Percentiles rank a stretch among this genome's conserved stretches.
Conservation (phyloP, 2,329 filamentous ascomycete genomes). For the Aspergillus sojae region DNA sequence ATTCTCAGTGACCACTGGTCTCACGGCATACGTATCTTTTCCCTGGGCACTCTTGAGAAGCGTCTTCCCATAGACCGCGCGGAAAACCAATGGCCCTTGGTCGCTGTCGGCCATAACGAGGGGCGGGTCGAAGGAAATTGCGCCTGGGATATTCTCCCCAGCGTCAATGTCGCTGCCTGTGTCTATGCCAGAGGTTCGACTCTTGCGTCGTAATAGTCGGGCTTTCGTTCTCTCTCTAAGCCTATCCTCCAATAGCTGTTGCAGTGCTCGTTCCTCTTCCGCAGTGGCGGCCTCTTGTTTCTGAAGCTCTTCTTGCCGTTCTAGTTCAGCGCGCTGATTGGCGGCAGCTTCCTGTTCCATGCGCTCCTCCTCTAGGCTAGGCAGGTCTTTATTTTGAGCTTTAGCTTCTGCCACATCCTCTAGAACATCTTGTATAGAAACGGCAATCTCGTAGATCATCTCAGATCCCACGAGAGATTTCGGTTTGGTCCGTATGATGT, state of each 20-base stretch:
- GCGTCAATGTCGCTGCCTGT: conserved; percentile 30
- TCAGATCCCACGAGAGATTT: conserved; percentile 65
- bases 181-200: conserved; percentile 38
- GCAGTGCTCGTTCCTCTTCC: conserved; percentile 44
- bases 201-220: conserved; percentile 41
- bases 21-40: conserved; percentile 68
- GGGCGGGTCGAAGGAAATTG: conserved; percentile 47
- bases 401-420: conserved; percentile 83
- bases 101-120: conserved; percentile 62
- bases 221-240: conserved; percentile 44
- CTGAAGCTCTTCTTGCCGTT: conserved; percentile 52
- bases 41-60: conserved; percentile 67
- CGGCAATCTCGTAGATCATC: conserved; percentile 66
- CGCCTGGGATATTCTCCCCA: conserved; percentile 37
- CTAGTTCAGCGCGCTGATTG: conserved; percentile 55
- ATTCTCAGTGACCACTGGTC: conserved; percentile 62
- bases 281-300: conserved; percentile 46
- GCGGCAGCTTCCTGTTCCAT: conserved; percentile 77
- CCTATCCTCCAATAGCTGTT: conserved; percentile 43
- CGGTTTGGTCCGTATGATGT: conserved; percentile 69
- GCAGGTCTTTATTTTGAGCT: conserved; percentile 73
- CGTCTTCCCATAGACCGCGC: conserved; percentile 69
- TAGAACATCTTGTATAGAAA: conserved; percentile 68
- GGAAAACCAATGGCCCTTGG: conserved; percentile 68
- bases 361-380: conserved; percentile 86